Percentiles rank a stretch among this genome's conserved stretches.
These are phyloP conservation scores for Aureobasidium sp. DNA, from an alignment of 2,329 filamentous ascomycete genomes.

Conservation along the genomic window DNA sequence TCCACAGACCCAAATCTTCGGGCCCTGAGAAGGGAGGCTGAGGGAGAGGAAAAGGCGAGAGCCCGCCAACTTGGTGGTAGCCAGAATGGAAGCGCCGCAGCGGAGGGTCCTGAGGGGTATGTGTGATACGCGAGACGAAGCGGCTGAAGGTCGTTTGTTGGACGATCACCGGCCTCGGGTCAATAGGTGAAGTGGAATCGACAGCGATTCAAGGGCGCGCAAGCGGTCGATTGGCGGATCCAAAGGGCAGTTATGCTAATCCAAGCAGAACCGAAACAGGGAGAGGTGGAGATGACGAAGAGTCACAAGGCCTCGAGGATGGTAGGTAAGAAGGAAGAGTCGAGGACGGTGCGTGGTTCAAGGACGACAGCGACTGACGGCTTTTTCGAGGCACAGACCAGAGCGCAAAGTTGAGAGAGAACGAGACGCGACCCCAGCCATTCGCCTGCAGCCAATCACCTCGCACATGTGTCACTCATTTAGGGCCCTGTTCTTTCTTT, in stretches of 20 bases:
- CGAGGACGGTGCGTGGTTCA: constrained; percentile 1
- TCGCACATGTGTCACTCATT: constrained; percentile 8
- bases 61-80: constrained; percentile 91
- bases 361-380: not conserved
- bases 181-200: not conserved
- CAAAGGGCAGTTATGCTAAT: not conserved
- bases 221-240: not conserved
- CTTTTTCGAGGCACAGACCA: constrained; percentile 4
- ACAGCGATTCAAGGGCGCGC: not conserved
- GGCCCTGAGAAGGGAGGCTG: constrained; percentile 84
- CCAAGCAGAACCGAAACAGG: not conserved
- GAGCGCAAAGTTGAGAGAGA: constrained; percentile 8
- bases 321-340: constrained; percentile 6
- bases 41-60: constrained; percentile 65
- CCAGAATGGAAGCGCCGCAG: constrained; percentile 30
- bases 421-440: constrained; percentile 7
- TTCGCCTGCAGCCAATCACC: constrained; percentile 1
- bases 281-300: constrained; percentile 6
- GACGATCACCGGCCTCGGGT: constrained; percentile 9
- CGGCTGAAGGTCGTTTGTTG: constrained; percentile 6
- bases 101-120: not conserved
- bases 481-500: not conserved
- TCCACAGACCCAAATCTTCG: constrained; percentile 86
- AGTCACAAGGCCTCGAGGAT: constrained; percentile 12
- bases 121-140: not conserved